Base-by-base conservation (phyloP, 441 rosid species). In the Francoa sonchifolia region DNA sequence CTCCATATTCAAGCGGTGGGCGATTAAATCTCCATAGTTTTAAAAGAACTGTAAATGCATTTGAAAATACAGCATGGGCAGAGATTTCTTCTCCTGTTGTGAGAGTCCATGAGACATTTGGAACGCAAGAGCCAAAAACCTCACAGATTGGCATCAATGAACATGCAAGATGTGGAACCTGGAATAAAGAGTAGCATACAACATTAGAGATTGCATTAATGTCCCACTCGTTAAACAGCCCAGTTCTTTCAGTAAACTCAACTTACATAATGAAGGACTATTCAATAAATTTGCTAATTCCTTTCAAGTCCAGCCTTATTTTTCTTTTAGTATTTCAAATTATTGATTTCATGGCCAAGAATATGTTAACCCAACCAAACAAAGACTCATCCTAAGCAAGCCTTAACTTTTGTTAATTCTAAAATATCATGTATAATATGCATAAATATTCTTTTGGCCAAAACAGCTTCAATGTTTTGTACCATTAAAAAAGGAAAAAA, bases 121-220 rank as follows among this genome's bases (percentile, higher is more conserved):
- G 90, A 35, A 70, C 62, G 58, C 74, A 72, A 1, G 90, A 76
- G 48, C 90, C 90, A 33, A 76, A 79, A 50, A 72, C 79, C 67
- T 80, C 90, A 48, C 90, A 80, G 31, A 80, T 69, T 6, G 79
- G 79, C 90, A 74, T 76, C 66, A 80, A 54, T 42, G 82, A 74
- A 59, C 85, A 76, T 48, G 90, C 90, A 44, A 76, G 85, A 52
- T 80, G 85, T 18, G 85, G 85, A 53, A 72, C 79, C 90, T 80
- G 53, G 55, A 36, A 53, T 40, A 19, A 26, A 18, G 17, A 19
- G 42, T 3, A 37, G 51, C 19, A 50, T 3, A 16, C 39, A 8
- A 12, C 7, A 11, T 33, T 32, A 23, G 23, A 47, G 46, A 45
- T 14, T 34, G 52, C 52, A 49, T 23, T 20, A 14, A 8, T 29